Evolutionary conservation across 345 rosid species (phyloP), one percentile per base, ranked within the genome.

Genomic region (Punica granatum): DNA sequence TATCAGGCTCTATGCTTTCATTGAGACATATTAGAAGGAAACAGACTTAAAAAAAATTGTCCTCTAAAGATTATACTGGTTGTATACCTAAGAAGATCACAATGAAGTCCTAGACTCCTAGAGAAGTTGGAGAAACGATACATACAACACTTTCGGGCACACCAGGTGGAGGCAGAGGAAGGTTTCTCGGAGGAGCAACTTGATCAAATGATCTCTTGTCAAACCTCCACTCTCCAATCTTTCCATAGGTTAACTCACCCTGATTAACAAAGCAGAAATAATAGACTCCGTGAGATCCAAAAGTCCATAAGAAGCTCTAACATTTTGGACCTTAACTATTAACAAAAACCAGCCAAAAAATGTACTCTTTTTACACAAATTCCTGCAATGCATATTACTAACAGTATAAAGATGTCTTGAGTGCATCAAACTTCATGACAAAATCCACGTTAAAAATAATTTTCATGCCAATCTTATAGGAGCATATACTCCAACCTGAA

Each of bases 81-180:
- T 19, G 53, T 4, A 46, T 19, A 19, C n/a, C 53, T 46, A 15
- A 46, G 53, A 18, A 51, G 30, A 51, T 51, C 11, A 51, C 0
- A 23, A n/a, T 30, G 8, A 51, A 51, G 9, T 51, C 12, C 0
- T 8, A 37, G 5, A 37, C 12, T 13, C 42, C 42, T 5, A 30
- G 61, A 26, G 6, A 28, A 26, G 6, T 56, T 26, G 6, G 30
- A 56, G 32, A 26, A 11, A 26, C 10, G 33, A 18, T 34, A 73
- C 96, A 62, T 90, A 93, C 98, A 95, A 93, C 97, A 76, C 99
- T 91, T 75, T 84, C 85, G 10, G 99, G 72, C 76, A 91, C 99
- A 67, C 99, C 98, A 1, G 86, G 81, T 49, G 99, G 99, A 67
- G 99, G 99, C 78, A 94, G 66, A 37, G 99, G 74, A 63, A 94